Evolutionary conservation across 371 early-diverging fungal species (phyloP).

Genomic region (Mucor piriformis): DNA sequence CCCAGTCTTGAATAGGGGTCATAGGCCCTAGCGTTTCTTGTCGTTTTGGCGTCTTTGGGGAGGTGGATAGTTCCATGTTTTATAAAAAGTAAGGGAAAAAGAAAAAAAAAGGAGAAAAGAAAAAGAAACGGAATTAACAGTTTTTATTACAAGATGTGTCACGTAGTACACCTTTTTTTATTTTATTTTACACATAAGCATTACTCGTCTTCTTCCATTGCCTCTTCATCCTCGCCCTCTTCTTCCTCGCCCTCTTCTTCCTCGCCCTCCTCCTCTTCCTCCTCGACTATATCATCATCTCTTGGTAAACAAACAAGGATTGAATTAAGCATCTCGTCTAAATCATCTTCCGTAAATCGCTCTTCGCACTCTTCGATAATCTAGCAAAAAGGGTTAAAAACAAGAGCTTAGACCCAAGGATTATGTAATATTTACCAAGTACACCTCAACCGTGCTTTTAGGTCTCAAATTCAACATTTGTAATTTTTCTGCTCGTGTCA

Average conservation of each 20-base stretch:
- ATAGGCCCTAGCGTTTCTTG: slow-evolving; percentile 33
- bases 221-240: slow-evolving; percentile 15
- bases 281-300: slow-evolving; percentile 51
- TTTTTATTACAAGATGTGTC: slow-evolving; percentile 11
- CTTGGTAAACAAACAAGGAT: slow-evolving; percentile 44
- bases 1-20: slow-evolving; percentile 42
- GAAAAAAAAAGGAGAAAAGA: neutral
- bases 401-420: neutral
- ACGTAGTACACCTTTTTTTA: slow-evolving; percentile 10
- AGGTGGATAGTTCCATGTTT: slow-evolving; percentile 18
- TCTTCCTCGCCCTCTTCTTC: slow-evolving; percentile 20
- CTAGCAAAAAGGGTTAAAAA: slow-evolving; percentile 26
- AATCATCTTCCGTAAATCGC: slow-evolving; percentile 52
- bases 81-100: too few species aligned
- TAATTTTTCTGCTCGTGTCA: slow-evolving; percentile 66
- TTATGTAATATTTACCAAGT: slow-evolving; percentile 42
- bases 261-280: slow-evolving; percentile 37
- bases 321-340: slow-evolving; percentile 47
- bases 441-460: slow-evolving; percentile 59
- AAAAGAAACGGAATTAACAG: neutral
- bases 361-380: slow-evolving; percentile 71
- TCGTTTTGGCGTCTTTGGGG: slow-evolving; percentile 22
- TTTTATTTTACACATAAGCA: neutral
- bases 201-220: slow-evolving; percentile 9
- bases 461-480: slow-evolving; percentile 68